A percentile compares a stretch with the other conserved stretches of the same genome.
Evolutionary conservation across 2,329 filamentous ascomycete species (phyloP).

Genomic region (Ophiostoma fasciatum): DNA sequence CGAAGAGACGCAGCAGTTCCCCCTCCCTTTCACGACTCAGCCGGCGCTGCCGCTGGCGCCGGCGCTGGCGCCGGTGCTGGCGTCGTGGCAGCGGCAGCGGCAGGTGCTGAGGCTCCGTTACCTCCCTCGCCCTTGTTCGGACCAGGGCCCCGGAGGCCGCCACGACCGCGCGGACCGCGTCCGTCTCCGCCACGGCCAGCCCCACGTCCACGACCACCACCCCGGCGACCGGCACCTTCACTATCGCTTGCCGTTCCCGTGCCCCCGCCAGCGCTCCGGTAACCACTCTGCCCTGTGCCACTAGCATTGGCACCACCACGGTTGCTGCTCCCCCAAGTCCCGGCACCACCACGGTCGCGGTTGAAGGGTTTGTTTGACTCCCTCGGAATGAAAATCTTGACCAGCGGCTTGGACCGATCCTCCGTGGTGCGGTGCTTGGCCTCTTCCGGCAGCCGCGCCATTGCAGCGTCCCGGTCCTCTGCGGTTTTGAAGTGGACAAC

Average conservation of each 20-base stretch:
- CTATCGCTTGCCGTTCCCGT: constrained; percentile 62
- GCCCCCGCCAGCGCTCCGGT: constrained; percentile 71
- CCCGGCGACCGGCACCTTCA: constrained; percentile 39
- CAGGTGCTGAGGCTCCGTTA: constrained; percentile 36
- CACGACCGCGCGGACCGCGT: constrained; percentile 39
- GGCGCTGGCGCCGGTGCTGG: too few relatives aligned
- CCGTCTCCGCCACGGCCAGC: constrained; percentile 37
- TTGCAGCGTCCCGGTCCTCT: constrained; percentile 68
- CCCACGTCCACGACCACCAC: constrained; percentile 39
- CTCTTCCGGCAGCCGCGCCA: constrained; percentile 60
- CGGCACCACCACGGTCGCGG: constrained; percentile 47
- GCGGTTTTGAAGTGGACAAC: constrained; percentile 70
- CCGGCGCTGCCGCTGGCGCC: constrained; percentile 25
- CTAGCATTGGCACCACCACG: constrained; percentile 43
- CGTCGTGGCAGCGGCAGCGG: too few relatives aligned
- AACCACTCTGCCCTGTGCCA: constrained; percentile 47
- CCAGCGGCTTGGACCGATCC: constrained; percentile 63
- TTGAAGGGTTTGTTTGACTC: constrained; percentile 26
- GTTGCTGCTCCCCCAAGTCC: constrained; percentile 51
- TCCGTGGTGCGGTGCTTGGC: constrained; percentile 58
- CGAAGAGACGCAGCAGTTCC: too few relatives aligned
- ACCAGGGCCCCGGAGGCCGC: constrained; percentile 24
- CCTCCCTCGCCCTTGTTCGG: constrained; percentile 39
- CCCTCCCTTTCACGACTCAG: too few relatives aligned
- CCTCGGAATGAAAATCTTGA: constrained; percentile 59